Conservation (phyloP, 768 basidiomycete species). For the Tremella fuciformis region DNA sequence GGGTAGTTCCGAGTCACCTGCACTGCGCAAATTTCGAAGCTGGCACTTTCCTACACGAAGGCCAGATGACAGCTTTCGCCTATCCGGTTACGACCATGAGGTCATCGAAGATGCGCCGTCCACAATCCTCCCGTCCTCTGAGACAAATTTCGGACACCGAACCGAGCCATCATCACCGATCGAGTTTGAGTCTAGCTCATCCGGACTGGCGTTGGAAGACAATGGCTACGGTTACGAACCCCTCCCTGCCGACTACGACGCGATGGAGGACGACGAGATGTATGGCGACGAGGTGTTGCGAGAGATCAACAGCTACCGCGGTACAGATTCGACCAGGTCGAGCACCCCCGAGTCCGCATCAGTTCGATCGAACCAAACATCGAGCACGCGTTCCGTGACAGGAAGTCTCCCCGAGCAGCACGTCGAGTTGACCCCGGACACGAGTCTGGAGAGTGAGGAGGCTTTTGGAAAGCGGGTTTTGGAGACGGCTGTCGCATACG, state of each 20-base stretch:
- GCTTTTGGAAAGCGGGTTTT: conserved; percentile 16
- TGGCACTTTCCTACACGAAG: conserved; percentile 3
- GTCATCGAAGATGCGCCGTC: conserved; percentile 8
- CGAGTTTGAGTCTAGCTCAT: not conserved
- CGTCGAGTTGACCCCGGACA: not conserved
- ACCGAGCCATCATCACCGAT: conserved; percentile 9
- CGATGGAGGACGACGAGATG: conserved; percentile 37
- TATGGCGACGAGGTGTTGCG: conserved; percentile 3
- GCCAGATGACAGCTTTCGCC: too few relatives aligned
- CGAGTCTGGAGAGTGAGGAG: not conserved
- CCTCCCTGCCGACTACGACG: conserved; percentile 43
- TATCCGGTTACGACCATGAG: too few relatives aligned
- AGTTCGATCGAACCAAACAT: conserved; percentile 16
- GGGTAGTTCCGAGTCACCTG: conserved; percentile 2
- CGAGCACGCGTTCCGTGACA: conserved; percentile 1
- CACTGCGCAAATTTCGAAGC: conserved; percentile 9
- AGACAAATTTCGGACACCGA: not conserved
- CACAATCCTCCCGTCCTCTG: conserved; percentile 7
- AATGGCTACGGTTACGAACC: conserved; percentile 36
- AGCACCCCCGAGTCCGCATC: conserved; percentile 17
- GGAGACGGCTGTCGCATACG: conserved; percentile 26
- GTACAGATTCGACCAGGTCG: conserved; percentile 14
- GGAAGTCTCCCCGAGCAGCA: conserved; percentile 5
- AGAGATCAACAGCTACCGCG: not conserved
- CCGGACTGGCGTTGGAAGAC: conserved; percentile 20